These are phyloP conservation scores for Stachybotrys elegans DNA, from an alignment of 2,329 filamentous ascomycete species.

Conservation along the genomic window DNA sequence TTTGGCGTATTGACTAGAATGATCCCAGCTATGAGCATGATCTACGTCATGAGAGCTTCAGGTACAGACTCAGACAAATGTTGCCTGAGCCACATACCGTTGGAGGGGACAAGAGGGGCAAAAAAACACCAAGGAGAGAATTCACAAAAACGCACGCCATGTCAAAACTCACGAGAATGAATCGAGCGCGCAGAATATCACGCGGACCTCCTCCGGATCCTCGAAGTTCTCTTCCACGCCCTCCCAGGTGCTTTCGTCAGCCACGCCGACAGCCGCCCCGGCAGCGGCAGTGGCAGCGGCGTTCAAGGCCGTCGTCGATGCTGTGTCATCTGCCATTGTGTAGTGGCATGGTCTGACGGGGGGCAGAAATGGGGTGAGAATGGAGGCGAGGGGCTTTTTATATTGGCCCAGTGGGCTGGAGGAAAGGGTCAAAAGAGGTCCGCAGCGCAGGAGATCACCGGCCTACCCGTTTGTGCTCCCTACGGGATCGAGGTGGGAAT, in stretches of 20 bases:
- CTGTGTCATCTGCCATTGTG: slow-evolving; percentile 6
- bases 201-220: slow-evolving; percentile 75
- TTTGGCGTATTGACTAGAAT: slow-evolving; percentile 71
- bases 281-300: slow-evolving; percentile 11
- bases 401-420: background rate
- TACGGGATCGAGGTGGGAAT: too few relatives aligned
- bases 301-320: slow-evolving; percentile 12
- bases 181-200: slow-evolving; percentile 77
- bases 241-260: slow-evolving; percentile 44
- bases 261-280: slow-evolving; percentile 12
- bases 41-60: slow-evolving; percentile 8
- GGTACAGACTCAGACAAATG: too few relatives aligned
- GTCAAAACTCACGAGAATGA: slow-evolving; percentile 75
- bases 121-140: too few relatives aligned
- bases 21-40: slow-evolving; percentile 14
- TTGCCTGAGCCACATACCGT: too few relatives aligned
- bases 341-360: background rate
- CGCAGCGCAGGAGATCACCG: too few relatives aligned
- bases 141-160: too few relatives aligned
- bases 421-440: too few relatives aligned
- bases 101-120: too few relatives aligned
- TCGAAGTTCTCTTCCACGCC: slow-evolving; percentile 60
- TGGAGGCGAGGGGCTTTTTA: background rate
- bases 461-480: too few relatives aligned
- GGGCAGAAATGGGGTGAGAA: background rate